phyloP scores from a whole-genome alignment of 1,284 basidiomycete species.

The Acaromyces ingoldii region DNA sequence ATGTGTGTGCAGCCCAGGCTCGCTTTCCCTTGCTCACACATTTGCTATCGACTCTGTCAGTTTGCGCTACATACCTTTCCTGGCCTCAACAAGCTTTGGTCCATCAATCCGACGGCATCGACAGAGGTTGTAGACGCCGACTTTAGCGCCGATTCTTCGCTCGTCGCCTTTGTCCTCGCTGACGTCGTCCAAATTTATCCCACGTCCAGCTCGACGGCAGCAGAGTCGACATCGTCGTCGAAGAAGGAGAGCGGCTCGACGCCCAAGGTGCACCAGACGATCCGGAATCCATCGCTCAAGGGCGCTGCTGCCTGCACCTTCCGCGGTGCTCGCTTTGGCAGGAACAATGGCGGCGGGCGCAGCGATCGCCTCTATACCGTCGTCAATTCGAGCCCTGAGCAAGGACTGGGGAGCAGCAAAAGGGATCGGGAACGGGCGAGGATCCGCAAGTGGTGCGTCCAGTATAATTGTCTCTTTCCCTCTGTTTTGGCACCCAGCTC shows the following conservation, averaged over 20 bases:
- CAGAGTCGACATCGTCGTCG: background rate
- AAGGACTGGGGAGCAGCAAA: constrained; percentile 15
- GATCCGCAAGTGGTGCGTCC: constrained; percentile 23
- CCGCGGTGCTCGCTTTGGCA: constrained; percentile 32
- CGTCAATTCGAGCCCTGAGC: constrained; percentile 31
- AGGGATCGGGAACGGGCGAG: constrained; percentile 19
- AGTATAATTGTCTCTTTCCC: background rate
- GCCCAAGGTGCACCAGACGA: constrained; percentile 25
- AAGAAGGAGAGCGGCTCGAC: background rate
- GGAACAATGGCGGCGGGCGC: constrained; percentile 5
- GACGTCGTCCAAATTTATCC: constrained; percentile 1
- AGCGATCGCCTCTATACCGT: constrained; percentile 38
- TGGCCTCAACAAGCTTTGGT: constrained; percentile 28
- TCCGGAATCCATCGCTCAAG: constrained; percentile 41
- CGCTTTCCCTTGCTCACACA: background rate
- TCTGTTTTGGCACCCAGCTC: background rate
- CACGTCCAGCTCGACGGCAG: background rate
- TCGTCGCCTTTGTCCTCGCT: constrained; percentile 20
- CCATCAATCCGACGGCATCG: constrained; percentile 8
- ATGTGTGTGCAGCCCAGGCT: background rate
- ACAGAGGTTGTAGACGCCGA: constrained; percentile 43
- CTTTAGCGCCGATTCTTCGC: constrained; percentile 40
- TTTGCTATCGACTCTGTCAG: constrained; percentile 1
- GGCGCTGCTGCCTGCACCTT: constrained; percentile 39
- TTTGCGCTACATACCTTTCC: constrained; percentile 39